Base-by-base conservation (phyloP, 306 rosid species). In the Malus fusca region DNA sequence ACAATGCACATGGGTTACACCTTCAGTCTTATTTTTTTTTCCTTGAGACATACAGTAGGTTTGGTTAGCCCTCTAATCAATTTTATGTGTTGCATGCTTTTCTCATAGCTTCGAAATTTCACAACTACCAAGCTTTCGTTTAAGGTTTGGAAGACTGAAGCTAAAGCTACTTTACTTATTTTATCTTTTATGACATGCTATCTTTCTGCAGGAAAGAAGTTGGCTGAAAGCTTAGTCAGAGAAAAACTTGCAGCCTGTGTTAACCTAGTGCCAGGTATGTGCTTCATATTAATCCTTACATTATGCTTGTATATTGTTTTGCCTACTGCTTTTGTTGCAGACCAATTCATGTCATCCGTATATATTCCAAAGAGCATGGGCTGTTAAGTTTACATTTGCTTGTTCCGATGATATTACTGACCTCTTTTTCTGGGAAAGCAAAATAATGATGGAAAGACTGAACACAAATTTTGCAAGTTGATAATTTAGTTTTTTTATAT, bases 231-330 rank as follows among this genome's bases (percentile, higher is more conserved):
- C 79, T 85, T 95, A 74, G 97, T 92, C 67, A 82, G 52, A 59
- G 99, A 95, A 80, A 90, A 87, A 78, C 97, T 95, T 82, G 99
- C 99, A 40, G 99, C 99, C 53, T 95, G 97, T 83, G 97, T 92
- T 21, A 95, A 95, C 78, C 81, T 89, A 78, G 87, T 95, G 26
- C 96, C 99, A 1, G 97, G 97, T 92, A 81, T 74, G 66, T 28
- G n/a, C 61, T 83, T 73, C 66, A 33, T 31, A 4, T 43, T 61
- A 43, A 11, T 28, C 35, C 3, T 58, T 26, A 11, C 15, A 25
- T 40, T 46, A 17, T 44, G 43, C 10, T 70, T 64, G n/a, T 30
- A 21, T 26, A 26, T 18, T n/a, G 42, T n/a, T 5, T 62, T 70
- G 21, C 31, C 33, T 7, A 33, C 68, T 46, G 28, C 46, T 23